A percentile compares a stretch with the other conserved stretches of the same genome.
These are phyloP conservation scores for Westerdykella aurantiaca DNA, from an alignment of 2,329 filamentous ascomycete genomes.

Conservation along the genomic window DNA sequence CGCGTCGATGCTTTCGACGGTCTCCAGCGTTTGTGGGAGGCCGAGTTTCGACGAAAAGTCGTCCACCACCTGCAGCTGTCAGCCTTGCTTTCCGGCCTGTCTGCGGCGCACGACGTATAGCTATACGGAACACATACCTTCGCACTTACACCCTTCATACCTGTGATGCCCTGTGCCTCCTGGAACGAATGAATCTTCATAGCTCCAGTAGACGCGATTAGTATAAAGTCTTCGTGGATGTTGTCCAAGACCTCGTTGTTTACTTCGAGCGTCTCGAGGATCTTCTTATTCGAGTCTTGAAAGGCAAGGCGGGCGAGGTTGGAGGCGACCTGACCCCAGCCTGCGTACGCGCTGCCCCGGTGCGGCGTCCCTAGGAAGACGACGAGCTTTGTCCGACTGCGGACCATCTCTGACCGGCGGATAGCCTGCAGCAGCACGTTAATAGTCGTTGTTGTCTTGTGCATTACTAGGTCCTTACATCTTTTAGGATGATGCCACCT, in stretches of 20 bases:
- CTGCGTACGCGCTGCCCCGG: conserved; percentile 28
- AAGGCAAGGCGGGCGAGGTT: conserved; percentile 31
- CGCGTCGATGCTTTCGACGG: conserved; percentile 37
- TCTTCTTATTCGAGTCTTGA: conserved; percentile 32
- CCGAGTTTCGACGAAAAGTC: conserved; percentile 40
- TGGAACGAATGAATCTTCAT: conserved; percentile 41
- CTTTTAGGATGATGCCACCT: conserved; percentile 39
- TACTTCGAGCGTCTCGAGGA: conserved; percentile 28
- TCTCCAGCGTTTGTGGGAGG: conserved; percentile 29
- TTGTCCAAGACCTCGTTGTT: conserved; percentile 37
- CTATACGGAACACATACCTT: conserved; percentile 23
- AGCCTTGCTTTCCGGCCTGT: conserved; percentile 5
- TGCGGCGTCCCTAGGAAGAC: conserved; percentile 42
- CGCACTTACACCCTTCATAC: conserved; percentile 29
- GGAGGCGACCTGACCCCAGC: conserved; percentile 32
- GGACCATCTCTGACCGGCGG: conserved; percentile 21
- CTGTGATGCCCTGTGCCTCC: conserved; percentile 16
- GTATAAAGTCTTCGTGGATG: conserved; percentile 35
- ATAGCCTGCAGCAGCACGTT: conserved; percentile 25
- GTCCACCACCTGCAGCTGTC: conserved; percentile 30
- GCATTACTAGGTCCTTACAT: conserved; percentile 17
- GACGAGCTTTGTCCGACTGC: conserved; percentile 26
- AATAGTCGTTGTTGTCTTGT: background rate
- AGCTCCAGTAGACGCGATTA: conserved; percentile 11
- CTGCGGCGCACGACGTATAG: conserved; percentile 2